Conservation (phyloP, 2,329 filamentous ascomycete species). For the Bisporella sp. region DNA sequence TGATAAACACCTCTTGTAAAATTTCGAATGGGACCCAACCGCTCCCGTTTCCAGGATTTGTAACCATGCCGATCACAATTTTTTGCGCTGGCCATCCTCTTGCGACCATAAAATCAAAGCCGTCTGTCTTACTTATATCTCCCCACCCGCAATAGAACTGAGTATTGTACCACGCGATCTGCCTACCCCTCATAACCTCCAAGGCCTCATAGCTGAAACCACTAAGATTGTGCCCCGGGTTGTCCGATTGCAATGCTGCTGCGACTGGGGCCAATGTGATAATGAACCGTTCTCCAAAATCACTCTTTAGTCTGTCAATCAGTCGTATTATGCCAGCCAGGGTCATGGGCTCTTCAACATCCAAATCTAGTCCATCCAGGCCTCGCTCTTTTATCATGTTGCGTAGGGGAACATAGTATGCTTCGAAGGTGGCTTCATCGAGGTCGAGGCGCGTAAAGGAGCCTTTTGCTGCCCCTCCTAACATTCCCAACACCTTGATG, state of each 20-base stretch:
- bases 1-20: slow-evolving; percentile 48
- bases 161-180: slow-evolving; percentile 80
- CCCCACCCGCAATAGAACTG: slow-evolving; percentile 90
- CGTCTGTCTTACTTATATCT: slow-evolving; percentile 31
- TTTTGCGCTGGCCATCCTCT: slow-evolving; percentile 67
- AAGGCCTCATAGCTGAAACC: slow-evolving; percentile 77
- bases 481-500: slow-evolving; percentile 77
- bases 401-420: slow-evolving; percentile 63
- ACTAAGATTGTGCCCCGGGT: slow-evolving; percentile 60
- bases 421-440: slow-evolving; percentile 58
- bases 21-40: slow-evolving; percentile 55
- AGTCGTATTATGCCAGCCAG: slow-evolving; percentile 58
- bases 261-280: slow-evolving; percentile 80
- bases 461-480: slow-evolving; percentile 77
- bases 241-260: slow-evolving; percentile 54
- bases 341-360: slow-evolving; percentile 72
- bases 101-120: slow-evolving; percentile 46
- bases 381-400: slow-evolving; percentile 53
- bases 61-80: slow-evolving; percentile 75
- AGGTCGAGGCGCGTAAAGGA: slow-evolving; percentile 56
- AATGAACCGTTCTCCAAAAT: slow-evolving; percentile 65
- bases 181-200: slow-evolving; percentile 56
- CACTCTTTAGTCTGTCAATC: slow-evolving; percentile 58
- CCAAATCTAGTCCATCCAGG: slow-evolving; percentile 68
- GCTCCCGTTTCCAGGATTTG: slow-evolving; percentile 66